phyloP scores from a whole-genome alignment of 306 rosid species.

The Aeschynomene evenia region DNA sequence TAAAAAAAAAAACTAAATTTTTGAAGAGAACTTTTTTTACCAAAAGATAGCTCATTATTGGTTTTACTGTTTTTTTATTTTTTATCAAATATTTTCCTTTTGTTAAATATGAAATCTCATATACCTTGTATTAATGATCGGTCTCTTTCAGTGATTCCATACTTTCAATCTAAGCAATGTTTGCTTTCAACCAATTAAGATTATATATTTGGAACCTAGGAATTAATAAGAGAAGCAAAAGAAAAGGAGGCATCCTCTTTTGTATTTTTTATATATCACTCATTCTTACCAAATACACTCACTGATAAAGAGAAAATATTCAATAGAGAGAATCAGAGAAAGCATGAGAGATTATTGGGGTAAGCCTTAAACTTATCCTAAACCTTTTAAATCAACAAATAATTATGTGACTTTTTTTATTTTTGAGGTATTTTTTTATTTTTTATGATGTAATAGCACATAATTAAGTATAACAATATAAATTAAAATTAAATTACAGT shows the following conservation, averaged over 20 bases:
- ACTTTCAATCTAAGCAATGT: conserved; percentile 17
- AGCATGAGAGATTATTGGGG: neutral
- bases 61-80: no score
- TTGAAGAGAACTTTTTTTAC: no score
- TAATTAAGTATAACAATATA: no score
- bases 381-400: no score
- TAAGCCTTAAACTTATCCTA: no score
- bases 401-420: no score
- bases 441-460: no score
- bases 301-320: neutral
- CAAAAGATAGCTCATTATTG: no score
- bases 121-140: conserved; percentile 10
- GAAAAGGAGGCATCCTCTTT: neutral
- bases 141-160: conserved; percentile 11
- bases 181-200: neutral
- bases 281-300: neutral
- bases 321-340: neutral
- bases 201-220: neutral
- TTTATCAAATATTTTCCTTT: no score
- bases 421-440: no score
- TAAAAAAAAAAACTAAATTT: no score
- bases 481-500: no score
- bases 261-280: neutral
- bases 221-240: neutral
- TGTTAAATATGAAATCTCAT: neutral